A percentile compares a stretch with the other conserved stretches of the same genome.
Conservation (phyloP, 305 asterid species). For the Striga hermonthica region DNA sequence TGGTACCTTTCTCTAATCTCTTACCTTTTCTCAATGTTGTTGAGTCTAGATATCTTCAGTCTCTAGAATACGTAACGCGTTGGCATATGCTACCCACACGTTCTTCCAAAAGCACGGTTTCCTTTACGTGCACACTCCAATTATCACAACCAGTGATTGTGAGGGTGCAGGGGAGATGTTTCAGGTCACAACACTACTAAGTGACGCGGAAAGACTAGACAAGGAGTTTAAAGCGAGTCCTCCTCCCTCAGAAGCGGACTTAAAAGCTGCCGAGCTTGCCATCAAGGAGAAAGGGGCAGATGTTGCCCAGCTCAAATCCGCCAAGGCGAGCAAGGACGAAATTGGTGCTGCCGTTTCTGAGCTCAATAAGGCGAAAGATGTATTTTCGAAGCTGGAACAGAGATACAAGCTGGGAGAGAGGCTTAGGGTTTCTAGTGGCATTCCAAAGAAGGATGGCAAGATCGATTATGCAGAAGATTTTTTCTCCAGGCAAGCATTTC, state of each 20-base stretch:
- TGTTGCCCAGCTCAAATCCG: conserved; percentile 63
- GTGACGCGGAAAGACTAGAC: conserved; percentile 72
- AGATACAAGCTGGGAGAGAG: conserved; percentile 60
- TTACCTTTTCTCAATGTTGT: not conserved
- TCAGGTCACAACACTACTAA: conserved; percentile 77
- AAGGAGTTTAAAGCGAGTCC: conserved; percentile 71
- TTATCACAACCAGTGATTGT: conserved; percentile 43
- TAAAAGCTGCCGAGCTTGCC: conserved; percentile 56
- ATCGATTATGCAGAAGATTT: conserved; percentile 80
- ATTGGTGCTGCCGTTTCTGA: conserved; percentile 63
- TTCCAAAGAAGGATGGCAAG: conserved; percentile 80
- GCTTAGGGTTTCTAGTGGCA: conserved; percentile 51
- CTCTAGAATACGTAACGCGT: conserved; percentile 80
- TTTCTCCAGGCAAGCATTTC: conserved; percentile 82
- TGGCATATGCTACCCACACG: conserved; percentile 89
- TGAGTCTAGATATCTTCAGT: conserved; percentile 65
- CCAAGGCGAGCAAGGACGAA: conserved; percentile 57
- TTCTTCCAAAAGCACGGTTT: conserved; percentile 87
- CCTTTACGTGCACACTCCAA: conserved; percentile 88
- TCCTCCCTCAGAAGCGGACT: conserved; percentile 62
- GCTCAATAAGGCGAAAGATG: conserved; percentile 76
- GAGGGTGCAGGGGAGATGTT: conserved; percentile 99
- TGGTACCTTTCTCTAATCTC: too few relatives aligned
- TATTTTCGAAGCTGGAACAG: conserved; percentile 56
- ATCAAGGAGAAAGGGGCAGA: conserved; percentile 76